Evolutionary conservation across 345 rosid genomes (phyloP), one percentile per base, ranked within the genome.

Genomic region (Populus nigra): DNA sequence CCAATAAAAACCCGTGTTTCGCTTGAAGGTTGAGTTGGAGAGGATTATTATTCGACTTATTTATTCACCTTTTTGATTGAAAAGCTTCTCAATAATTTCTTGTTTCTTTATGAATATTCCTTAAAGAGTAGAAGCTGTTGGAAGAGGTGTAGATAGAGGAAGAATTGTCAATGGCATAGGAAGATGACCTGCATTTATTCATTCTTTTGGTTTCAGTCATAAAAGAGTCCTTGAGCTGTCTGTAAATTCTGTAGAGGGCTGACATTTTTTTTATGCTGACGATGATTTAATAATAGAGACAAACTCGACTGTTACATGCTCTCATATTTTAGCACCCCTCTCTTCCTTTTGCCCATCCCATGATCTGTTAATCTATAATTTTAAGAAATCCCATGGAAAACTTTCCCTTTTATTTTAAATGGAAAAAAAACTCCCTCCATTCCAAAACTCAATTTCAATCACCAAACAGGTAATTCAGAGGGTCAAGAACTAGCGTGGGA

Each of bases 121-220:
- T 66, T n/a, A 68, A 72, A 71, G 71, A 65, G 13, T 69, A 78
- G 85, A 55, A 55, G 68, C 59, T 45, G 80, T 55, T 80, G 81
- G 78, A 68, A 77, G 80, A 68, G 80, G 71, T 84, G 86, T 83
- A 86, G 65, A 81, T 74, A 72, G 72, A 50, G 69, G 65, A 76
- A 67, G 55, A 57, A 50, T 13, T 78, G 77, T 7, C 73, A 81
- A 70, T 71, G 36, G 66, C 31, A 68, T 72, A 73, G 55, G 71
- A 36, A 43, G 35, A 25, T 59, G 69, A 23, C 29, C 41, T 36
- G 69, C 73, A 73, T 83, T 63, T n/a, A 12, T 63, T 83, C 82
- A 87, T 91, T 88, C 89, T 84, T 89, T 91, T 89, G 88, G 87
- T 86, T 90, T 83, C 86, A 75, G 83, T 77, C 87, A 84, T 85